A percentile compares a stretch with the other conserved stretches of the same genome.
These are phyloP conservation scores for Candida qinlingensis DNA, from an alignment of 805 yeast genomes.

Conservation along the genomic window DNA sequence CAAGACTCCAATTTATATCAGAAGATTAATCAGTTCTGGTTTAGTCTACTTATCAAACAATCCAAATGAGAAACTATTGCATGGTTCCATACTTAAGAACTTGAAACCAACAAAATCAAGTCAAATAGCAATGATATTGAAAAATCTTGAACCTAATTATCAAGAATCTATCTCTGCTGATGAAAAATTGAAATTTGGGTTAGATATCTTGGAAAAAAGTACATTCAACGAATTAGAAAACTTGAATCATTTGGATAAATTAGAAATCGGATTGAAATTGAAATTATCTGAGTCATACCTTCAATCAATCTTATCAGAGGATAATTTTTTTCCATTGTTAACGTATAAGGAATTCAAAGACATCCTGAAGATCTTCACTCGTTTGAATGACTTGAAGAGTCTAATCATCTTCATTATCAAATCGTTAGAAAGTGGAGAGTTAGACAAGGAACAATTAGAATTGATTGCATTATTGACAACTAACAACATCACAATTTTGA, in stretches of 20 bases:
- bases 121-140: conserved; percentile 51
- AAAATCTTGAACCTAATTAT: conserved; percentile 31
- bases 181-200: conserved; percentile 21
- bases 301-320: conserved; percentile 16
- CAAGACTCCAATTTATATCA: conserved; percentile 55
- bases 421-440: conserved; percentile 14
- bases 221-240: conserved; percentile 20
- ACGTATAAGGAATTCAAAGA: conserved; percentile 31
- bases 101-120: conserved; percentile 49
- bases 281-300: conserved; percentile 30
- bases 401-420: conserved; percentile 12
- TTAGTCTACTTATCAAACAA: conserved; percentile 57
- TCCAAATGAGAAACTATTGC: conserved; percentile 46
- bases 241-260: conserved; percentile 18
- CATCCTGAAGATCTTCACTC: conserved; percentile 10
- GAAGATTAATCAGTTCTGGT: conserved; percentile 84
- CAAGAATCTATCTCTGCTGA: conserved; percentile 12
- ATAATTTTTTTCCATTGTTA: conserved; percentile 32
- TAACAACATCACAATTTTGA: background rate
- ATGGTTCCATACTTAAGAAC: conserved; percentile 50
- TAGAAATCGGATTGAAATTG: conserved; percentile 27
- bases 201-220: conserved; percentile 29
- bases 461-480: conserved; percentile 7
- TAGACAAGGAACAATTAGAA: conserved; percentile 17
- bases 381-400: conserved; percentile 25